Evolutionary conservation across 1,139 yeast species (phyloP).

Genomic region (Wickerhamiella infanticola): DNA sequence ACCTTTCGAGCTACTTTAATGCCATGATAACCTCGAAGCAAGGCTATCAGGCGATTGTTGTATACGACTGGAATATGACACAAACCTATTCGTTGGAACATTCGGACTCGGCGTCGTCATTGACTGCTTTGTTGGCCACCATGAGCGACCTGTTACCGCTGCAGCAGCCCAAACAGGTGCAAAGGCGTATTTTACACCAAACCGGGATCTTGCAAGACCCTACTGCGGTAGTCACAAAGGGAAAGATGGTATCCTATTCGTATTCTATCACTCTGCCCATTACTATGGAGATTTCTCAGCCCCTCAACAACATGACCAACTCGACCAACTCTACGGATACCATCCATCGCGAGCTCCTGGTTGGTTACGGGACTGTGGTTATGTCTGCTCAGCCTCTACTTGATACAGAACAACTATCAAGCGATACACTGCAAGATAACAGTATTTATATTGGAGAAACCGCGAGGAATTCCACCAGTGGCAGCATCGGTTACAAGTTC

Average conservation of each 20-base stretch:
- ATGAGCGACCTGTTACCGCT: slow-evolving; percentile 1
- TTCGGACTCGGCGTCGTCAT: background rate
- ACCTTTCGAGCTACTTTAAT: background rate
- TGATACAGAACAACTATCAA: background rate
- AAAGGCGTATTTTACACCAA: background rate
- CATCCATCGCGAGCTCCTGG: background rate
- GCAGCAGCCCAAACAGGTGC: background rate
- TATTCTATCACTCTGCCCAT: slow-evolving; percentile 11
- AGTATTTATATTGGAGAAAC: background rate
- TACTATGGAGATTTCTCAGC: background rate
- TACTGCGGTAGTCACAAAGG: slow-evolving; percentile 5
- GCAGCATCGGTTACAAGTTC: background rate
- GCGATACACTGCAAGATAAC: background rate
- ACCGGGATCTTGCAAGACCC: background rate
- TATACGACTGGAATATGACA: slow-evolving; percentile 5
- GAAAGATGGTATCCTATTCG: slow-evolving; percentile 12
- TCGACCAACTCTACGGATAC: background rate
- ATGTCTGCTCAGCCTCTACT: background rate
- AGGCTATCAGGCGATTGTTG: slow-evolving; percentile 5
- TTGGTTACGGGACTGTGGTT: slow-evolving; percentile 1
- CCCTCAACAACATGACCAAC: background rate
- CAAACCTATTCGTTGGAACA: slow-evolving; percentile 2
- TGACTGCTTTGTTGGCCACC: slow-evolving; percentile 1
- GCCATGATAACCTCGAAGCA: background rate
- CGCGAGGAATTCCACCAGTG: background rate